Evolutionary conservation across 2,329 filamentous ascomycete species (phyloP), one percentile per base, ranked within the genome.

Genomic region (Colletotrichum zoysiae): DNA sequence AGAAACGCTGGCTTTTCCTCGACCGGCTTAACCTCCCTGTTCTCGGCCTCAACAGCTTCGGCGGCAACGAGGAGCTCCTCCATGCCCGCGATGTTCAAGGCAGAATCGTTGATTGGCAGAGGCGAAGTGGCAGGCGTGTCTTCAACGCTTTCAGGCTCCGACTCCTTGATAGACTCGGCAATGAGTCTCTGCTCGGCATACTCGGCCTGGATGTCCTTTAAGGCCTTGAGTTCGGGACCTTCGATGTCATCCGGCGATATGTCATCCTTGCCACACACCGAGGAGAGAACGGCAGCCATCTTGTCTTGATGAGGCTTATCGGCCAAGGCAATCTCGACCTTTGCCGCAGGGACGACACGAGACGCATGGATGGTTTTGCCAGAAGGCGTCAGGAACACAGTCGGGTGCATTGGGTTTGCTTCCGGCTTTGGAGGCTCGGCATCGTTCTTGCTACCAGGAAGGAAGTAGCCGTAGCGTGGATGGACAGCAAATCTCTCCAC

Each of bases 401-500:
- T 79, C 5, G 87, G 86, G 61, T 82, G 83, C 40, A 83, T 81
- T 14, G 84, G 84, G 70, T 85, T 82, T 60, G 84, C 80, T 55
- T 81, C 82, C 0, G 82, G 79, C 23, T 76, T 77, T 5, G 84
- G 81, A 1, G 80, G 76, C 74, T 85, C 84, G 3, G 78, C 72
- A 35, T 85, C 81, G 70, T 87, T 89, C 65, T 77, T 77, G 51
- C 86, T 89, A 18, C 76, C 79, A 2, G 84, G 82, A 33, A 89
- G 75, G 75, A 88, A 86, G 51, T 90, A 79, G 44, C 88, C 88
- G 70, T 85, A 86, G 51, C 81, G 84, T 1, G 88, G 87, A 67
- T 90, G 88, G 7, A 90, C 76, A 7, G 78, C 79, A 76, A 88
- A 81, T 72, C 84, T 85, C 75, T 84, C 81, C 62, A 90, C 81